phyloP scores from a whole-genome alignment of 108 stramenopile species.

The Pseudonitzschia delicatissima region DNA sequence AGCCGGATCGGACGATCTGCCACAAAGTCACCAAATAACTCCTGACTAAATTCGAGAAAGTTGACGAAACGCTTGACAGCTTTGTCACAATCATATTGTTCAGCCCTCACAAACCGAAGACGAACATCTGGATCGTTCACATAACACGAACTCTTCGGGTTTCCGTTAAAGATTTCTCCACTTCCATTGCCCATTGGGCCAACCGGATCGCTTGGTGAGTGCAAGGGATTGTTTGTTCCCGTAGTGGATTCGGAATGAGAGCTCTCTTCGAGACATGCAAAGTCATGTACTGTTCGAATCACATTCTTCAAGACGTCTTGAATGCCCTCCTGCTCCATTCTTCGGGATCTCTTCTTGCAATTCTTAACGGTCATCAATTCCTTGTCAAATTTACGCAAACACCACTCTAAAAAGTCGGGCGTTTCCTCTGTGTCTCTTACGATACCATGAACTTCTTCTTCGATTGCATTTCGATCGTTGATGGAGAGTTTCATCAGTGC shows the following conservation, averaged over 20 bases:
- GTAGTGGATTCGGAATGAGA: not conserved
- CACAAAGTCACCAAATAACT: slow-evolving; percentile 16
- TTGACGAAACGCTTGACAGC: slow-evolving; percentile 9
- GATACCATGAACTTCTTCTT: slow-evolving; percentile 3
- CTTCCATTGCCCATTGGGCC: not conserved
- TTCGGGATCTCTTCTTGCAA: not conserved
- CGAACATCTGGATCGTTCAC: slow-evolving; percentile 9
- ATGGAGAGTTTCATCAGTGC: slow-evolving; percentile 5
- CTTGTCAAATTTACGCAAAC: not conserved
- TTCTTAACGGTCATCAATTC: not conserved
- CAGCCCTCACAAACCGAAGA: slow-evolving; percentile 13
- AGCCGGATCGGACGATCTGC: slow-evolving; percentile 1
- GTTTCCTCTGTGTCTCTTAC: not conserved
- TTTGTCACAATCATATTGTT: not conserved
- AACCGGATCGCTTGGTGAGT: not conserved
- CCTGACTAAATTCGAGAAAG: slow-evolving; percentile 20
- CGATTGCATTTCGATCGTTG: not conserved
- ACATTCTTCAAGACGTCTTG: slow-evolving; percentile 1
- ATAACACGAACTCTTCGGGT: not conserved
- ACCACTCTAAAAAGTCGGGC: not conserved
- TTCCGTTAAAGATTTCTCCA: not conserved
- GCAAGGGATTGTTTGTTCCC: not conserved
- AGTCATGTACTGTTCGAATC: not conserved
- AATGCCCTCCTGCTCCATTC: not conserved
- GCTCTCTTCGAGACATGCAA: not conserved